Evolutionary conservation across 768 basidiomycete genomes (phyloP).

Genomic region (Solioccasus polychromus): DNA sequence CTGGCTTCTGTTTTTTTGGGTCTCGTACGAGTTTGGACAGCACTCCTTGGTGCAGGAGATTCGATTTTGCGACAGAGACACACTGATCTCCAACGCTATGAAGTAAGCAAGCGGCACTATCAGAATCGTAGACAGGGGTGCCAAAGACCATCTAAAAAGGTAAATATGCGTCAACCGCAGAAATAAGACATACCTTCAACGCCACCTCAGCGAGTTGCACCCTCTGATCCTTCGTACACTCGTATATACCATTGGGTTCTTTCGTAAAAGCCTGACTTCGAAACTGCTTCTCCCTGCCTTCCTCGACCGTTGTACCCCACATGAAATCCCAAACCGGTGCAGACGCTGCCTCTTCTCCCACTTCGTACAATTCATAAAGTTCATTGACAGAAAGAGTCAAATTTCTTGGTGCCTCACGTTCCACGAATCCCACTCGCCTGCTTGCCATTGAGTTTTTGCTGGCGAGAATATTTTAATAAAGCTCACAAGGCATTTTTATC

Average conservation of each 20-base stretch:
- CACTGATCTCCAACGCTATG: slow-evolving; percentile 51
- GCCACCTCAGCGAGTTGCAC: slow-evolving; percentile 62
- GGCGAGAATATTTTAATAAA: neutral
- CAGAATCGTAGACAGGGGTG: slow-evolving; percentile 63
- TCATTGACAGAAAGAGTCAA: slow-evolving; percentile 45
- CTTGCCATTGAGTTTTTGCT: slow-evolving; percentile 12
- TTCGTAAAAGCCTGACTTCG: slow-evolving; percentile 54
- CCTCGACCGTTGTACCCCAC: slow-evolving; percentile 70
- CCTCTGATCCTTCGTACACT: slow-evolving; percentile 31
- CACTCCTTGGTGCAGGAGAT: slow-evolving; percentile 61
- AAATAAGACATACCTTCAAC: slow-evolving; percentile 53
- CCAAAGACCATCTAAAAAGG: slow-evolving; percentile 68
- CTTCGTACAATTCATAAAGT: slow-evolving; percentile 46
- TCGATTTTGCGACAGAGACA: slow-evolving; percentile 55
- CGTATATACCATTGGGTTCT: slow-evolving; percentile 32
- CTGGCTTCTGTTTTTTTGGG: slow-evolving; percentile 61
- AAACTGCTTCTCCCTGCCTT: slow-evolving; percentile 69
- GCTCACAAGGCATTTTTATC: slow-evolving; percentile 88
- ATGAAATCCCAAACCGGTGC: slow-evolving; percentile 68
- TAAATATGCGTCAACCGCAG: neutral
- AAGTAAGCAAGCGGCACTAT: slow-evolving; percentile 56
- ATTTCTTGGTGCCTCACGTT: slow-evolving; percentile 36
- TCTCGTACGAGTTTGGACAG: slow-evolving; percentile 67
- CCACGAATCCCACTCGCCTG: slow-evolving; percentile 64
- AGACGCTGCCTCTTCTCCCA: slow-evolving; percentile 42